Evolutionary conservation across 176 grass and related monocot genomes (phyloP).

Genomic region (Neostapfia colusana): DNA sequence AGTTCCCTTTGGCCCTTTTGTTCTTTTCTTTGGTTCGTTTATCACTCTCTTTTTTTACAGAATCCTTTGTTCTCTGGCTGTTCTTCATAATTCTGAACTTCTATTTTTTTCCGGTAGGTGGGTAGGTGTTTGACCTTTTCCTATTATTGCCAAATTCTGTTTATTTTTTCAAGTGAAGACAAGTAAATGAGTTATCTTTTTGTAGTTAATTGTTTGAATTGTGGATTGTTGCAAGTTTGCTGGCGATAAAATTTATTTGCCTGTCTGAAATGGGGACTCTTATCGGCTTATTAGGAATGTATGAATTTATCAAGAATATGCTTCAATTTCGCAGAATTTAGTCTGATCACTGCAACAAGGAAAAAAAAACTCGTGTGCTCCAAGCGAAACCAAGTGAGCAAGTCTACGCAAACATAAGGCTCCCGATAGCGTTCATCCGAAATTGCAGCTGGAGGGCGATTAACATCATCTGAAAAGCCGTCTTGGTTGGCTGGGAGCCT

Average conservation of each 20-base stretch:
- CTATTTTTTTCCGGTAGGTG: background rate
- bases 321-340: background rate
- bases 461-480: background rate
- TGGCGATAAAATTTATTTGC: background rate
- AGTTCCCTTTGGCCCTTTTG: background rate
- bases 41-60: background rate
- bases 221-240: background rate
- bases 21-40: background rate
- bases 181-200: background rate
- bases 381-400: background rate
- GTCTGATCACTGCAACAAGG: background rate
- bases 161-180: background rate
- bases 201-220: background rate
- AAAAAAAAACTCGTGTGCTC: background rate
- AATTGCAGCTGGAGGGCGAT: background rate
- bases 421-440: background rate
- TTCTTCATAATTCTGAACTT: background rate
- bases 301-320: background rate
- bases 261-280: background rate
- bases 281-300: background rate
- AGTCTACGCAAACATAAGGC: background rate
- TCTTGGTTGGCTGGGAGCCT: background rate
- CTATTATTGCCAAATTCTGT: background rate
- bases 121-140: background rate
- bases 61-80: background rate